A percentile compares a stretch with the other conserved stretches of the same genome.
phyloP scores from a whole-genome alignment of 768 basidiomycete species.

The Suillus subaureus region DNA sequence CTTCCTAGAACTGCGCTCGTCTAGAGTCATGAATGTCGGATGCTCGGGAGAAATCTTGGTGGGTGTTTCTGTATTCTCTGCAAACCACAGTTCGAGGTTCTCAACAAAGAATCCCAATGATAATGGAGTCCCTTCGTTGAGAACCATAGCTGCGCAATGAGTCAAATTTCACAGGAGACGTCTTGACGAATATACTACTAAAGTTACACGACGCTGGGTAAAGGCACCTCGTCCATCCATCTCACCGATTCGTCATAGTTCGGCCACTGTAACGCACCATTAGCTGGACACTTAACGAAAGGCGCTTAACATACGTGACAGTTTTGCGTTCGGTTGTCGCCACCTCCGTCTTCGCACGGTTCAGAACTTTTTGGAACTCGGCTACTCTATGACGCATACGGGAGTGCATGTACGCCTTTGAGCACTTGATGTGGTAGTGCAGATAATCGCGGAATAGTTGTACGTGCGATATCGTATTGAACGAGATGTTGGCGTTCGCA shows the following conservation, averaged over 20 bases:
- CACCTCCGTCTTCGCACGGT: constrained; percentile 92
- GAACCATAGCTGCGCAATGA: neutral
- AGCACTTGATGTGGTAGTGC: constrained; percentile 99
- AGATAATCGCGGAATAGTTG: constrained; percentile 97
- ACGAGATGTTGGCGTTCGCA: constrained; percentile 63
- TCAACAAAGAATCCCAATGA: neutral
- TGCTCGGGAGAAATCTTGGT: neutral
- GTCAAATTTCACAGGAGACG: neutral
- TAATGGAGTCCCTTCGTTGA: neutral
- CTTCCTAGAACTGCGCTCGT: neutral
- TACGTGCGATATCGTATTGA: constrained; percentile 88
- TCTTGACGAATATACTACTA: neutral
- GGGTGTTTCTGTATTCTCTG: neutral
- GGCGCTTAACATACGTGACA: constrained; percentile 59
- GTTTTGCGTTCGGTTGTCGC: constrained; percentile 87
- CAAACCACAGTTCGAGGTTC: neutral
- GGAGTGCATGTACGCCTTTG: constrained; percentile 99
- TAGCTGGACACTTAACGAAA: constrained; percentile 9
- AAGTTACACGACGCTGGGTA: neutral
- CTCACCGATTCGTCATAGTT: constrained; percentile 56
- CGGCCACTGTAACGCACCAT: constrained; percentile 47
- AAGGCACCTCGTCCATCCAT: constrained; percentile 4
- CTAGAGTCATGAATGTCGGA: too few species aligned
- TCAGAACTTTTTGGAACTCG: constrained; percentile 95
- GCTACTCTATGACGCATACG: constrained; percentile 92